These are phyloP conservation scores for Phytophthora crassamura DNA, from an alignment of 352 stramenopile genomes.

Conservation along the genomic window DNA sequence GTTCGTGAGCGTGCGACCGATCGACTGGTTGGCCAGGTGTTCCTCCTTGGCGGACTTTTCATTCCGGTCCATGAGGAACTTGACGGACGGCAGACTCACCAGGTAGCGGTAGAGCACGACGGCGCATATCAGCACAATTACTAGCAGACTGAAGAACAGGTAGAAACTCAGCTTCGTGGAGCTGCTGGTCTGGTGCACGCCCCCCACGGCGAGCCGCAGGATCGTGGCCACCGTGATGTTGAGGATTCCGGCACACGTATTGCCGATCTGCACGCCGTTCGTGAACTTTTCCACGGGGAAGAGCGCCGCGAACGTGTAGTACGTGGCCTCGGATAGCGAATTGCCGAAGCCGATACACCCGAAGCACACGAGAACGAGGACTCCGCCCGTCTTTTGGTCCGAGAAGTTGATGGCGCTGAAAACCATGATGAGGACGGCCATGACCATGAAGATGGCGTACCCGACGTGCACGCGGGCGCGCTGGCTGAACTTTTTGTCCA, in stretches of 20 bases:
- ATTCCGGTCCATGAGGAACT: slow-evolving; percentile 70
- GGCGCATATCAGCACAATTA: slow-evolving; percentile 53
- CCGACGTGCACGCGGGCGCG: slow-evolving; percentile 46
- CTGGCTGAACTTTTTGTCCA: slow-evolving; percentile 63
- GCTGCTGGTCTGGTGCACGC: slow-evolving; percentile 44
- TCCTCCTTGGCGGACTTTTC: slow-evolving; percentile 40
- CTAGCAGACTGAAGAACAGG: slow-evolving; percentile 62
- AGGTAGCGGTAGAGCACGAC: slow-evolving; percentile 56
- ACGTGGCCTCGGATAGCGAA: slow-evolving; percentile 60
- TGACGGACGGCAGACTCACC: slow-evolving; percentile 47
- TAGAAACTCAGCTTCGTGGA: slow-evolving; percentile 54
- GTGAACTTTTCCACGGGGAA: slow-evolving; percentile 73
- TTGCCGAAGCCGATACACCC: slow-evolving; percentile 53
- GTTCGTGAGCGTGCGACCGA: slow-evolving; percentile 43
- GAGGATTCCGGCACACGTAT: slow-evolving; percentile 50
- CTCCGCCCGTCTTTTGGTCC: slow-evolving; percentile 44
- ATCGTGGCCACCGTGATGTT: slow-evolving; percentile 68
- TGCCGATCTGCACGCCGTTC: slow-evolving; percentile 70
- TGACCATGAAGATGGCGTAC: slow-evolving; percentile 55
- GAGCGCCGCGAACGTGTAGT: too few relatives aligned
- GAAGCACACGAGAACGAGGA: slow-evolving; percentile 59
- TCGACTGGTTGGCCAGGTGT: slow-evolving; percentile 40
- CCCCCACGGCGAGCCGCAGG: slow-evolving; percentile 53
- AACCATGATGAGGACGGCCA: slow-evolving; percentile 56
- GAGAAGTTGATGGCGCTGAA: slow-evolving; percentile 54